phyloP scores from a whole-genome alignment of 2,329 filamentous ascomycete species.

The Talaromyces albobiverticillius region DNA sequence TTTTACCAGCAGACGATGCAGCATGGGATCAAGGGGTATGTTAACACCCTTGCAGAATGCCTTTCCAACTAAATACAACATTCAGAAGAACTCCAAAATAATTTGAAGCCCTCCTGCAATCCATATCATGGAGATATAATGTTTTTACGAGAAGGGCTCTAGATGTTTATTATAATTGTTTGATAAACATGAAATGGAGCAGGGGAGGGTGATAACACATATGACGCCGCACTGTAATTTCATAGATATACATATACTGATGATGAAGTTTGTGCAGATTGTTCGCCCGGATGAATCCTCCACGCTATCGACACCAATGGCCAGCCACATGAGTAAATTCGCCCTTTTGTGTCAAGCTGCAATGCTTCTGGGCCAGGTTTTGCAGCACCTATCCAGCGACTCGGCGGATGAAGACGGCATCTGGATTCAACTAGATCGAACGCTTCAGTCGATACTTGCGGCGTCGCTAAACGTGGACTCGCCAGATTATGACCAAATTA shows the following conservation, averaged over 20 bases:
- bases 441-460: constrained; percentile 21
- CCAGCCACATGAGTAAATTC: constrained; percentile 25
- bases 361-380: constrained; percentile 17
- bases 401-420: background rate
- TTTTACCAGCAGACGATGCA: constrained; percentile 17
- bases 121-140: too few species aligned
- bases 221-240: too few species aligned
- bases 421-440: constrained; percentile 21
- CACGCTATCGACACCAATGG: constrained; percentile 21
- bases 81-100: too few species aligned
- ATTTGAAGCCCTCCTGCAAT: too few species aligned
- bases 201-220: too few species aligned
- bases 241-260: too few species aligned
- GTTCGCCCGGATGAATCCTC: constrained; percentile 13
- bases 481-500: constrained; percentile 21
- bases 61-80: too few species aligned
- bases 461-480: constrained; percentile 19
- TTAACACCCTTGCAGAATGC: too few species aligned
- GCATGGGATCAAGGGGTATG: constrained; percentile 6
- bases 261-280: too few species aligned
- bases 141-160: too few species aligned
- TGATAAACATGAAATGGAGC: too few species aligned
- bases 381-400: constrained; percentile 7
- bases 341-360: constrained; percentile 16
- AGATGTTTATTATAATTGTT: too few species aligned